These are phyloP conservation scores for Penicillium fimorum DNA, from an alignment of 495 filamentous ascomycete species.

Conservation along the genomic window DNA sequence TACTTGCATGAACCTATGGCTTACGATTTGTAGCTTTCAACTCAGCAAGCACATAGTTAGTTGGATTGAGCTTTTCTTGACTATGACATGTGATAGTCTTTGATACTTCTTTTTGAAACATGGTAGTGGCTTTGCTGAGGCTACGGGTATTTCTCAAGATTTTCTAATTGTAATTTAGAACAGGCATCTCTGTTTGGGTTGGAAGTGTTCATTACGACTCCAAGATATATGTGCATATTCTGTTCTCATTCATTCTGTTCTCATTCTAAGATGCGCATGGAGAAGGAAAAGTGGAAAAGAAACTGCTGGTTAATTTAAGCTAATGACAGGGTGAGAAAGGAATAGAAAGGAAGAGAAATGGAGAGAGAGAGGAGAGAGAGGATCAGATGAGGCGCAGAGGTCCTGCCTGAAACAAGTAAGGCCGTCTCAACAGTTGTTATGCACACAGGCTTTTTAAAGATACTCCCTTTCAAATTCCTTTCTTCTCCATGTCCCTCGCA, in stretches of 20 bases:
- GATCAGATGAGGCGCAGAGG: too few relatives aligned
- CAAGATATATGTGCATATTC: neutral
- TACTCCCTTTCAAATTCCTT: neutral
- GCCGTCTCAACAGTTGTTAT: too few relatives aligned
- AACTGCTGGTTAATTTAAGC: too few relatives aligned
- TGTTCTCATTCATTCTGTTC: too few relatives aligned
- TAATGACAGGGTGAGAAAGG: too few relatives aligned
- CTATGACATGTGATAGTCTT: neutral
- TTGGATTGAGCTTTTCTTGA: neutral
- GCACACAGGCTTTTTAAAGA: neutral
- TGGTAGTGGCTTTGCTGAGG: neutral
- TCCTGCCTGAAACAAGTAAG: too few relatives aligned
- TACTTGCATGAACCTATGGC: neutral
- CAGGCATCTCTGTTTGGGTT: neutral
- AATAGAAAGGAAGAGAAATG: too few relatives aligned
- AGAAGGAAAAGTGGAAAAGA: too few relatives aligned
- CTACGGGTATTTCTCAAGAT: neutral
- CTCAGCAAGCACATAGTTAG: neutral
- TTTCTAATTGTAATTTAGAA: too few relatives aligned
- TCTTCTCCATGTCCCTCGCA: neutral
- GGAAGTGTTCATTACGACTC: neutral
- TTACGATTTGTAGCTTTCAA: neutral
- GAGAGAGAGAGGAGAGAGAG: too few relatives aligned
- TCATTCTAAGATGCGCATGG: too few relatives aligned
- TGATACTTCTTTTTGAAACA: neutral